Percentiles rank a stretch among this genome's conserved stretches.
Conservation (phyloP, 768 basidiomycete genomes). For the Kwoniella pini region DNA sequence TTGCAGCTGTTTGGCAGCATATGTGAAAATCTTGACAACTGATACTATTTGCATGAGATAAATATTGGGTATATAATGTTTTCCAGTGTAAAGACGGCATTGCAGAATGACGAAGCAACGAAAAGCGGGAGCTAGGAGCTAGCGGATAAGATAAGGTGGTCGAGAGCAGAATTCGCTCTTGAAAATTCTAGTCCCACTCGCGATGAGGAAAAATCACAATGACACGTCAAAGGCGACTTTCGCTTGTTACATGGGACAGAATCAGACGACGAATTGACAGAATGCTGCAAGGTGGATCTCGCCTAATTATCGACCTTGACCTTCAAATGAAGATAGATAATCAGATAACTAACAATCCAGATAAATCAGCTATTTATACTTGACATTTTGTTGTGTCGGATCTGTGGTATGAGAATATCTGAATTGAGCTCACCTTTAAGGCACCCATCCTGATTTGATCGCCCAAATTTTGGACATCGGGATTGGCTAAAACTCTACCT, state of each 20-base stretch:
- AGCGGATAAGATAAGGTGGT: too few species aligned
- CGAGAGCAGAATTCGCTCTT: too few species aligned
- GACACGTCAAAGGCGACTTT: too few species aligned
- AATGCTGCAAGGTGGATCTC: too few species aligned
- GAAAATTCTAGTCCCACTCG: too few species aligned
- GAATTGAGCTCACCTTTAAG: constrained; percentile 44
- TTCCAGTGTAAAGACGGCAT: neutral
- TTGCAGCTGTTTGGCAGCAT: too few species aligned
- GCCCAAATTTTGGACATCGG: constrained; percentile 53
- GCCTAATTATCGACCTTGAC: constrained; percentile 32
- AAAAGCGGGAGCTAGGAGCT: too few species aligned
- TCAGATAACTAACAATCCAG: constrained; percentile 40
- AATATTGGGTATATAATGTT: neutral
- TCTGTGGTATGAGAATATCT: neutral
- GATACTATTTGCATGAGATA: neutral
- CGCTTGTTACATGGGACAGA: too few species aligned
- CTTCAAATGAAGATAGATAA: constrained; percentile 43
- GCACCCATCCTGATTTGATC: constrained; percentile 51
- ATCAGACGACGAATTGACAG: too few species aligned
- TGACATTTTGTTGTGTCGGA: neutral
- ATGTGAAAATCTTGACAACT: too few species aligned
- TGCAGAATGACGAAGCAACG: too few species aligned
- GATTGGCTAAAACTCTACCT: constrained; percentile 52
- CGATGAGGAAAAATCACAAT: too few species aligned
- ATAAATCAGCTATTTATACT: neutral